Conservation (phyloP, 2,329 filamentous ascomycete genomes). For the Trichoderma afroharzianum region DNA sequence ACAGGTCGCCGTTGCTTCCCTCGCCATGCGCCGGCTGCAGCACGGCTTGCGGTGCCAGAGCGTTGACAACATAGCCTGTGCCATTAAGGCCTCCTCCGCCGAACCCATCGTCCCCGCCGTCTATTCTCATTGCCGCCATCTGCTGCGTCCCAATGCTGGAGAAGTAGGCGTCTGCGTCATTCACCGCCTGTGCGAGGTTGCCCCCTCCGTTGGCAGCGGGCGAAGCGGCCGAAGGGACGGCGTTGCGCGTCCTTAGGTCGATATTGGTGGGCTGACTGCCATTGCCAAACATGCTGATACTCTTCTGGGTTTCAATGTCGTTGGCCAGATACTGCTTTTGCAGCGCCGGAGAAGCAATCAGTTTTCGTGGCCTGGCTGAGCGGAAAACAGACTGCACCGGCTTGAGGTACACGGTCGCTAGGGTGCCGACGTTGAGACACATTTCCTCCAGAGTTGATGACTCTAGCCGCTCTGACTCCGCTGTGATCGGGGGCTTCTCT, state of each 20-base stretch:
- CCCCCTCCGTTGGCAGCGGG: slow-evolving; percentile 27
- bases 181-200: slow-evolving; percentile 68
- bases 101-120: slow-evolving; percentile 59
- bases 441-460: slow-evolving; percentile 90
- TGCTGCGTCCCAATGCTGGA: slow-evolving; percentile 69
- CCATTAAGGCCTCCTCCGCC: slow-evolving; percentile 54
- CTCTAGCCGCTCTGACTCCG: slow-evolving; percentile 92
- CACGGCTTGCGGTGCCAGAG: slow-evolving; percentile 72
- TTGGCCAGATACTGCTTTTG: slow-evolving; percentile 66
- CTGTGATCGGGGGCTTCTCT: slow-evolving; percentile 92
- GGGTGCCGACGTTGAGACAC: slow-evolving; percentile 91
- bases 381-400: slow-evolving; percentile 97
- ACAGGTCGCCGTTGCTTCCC: slow-evolving; percentile 66
- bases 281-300: slow-evolving; percentile 54
- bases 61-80: slow-evolving; percentile 70
- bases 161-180: slow-evolving; percentile 87
- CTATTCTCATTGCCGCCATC: slow-evolving; percentile 68
- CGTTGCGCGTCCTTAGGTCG: slow-evolving; percentile 39
- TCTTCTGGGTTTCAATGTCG: slow-evolving; percentile 53
- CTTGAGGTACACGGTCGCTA: slow-evolving; percentile 96
- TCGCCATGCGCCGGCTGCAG: slow-evolving; percentile 65
- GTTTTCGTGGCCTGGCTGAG: slow-evolving; percentile 72
- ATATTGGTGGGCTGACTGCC: slow-evolving; percentile 51
- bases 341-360: slow-evolving; percentile 80
- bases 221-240: slow-evolving; percentile 14